These are phyloP conservation scores for Reutealis trisperma DNA, from an alignment of 345 rosid genomes.

Conservation along the genomic window DNA sequence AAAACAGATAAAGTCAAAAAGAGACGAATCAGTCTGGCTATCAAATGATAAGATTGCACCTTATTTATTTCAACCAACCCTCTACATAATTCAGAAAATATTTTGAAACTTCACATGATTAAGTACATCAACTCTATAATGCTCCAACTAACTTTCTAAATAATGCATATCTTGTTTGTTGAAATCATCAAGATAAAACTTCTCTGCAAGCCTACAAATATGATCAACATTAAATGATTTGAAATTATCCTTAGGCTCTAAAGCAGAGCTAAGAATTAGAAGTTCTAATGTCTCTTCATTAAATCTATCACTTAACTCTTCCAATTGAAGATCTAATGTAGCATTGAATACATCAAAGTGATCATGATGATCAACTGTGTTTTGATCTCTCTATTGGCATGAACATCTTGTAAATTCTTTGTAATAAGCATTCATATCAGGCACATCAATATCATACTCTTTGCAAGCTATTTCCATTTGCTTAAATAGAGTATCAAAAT, in stretches of 20 bases:
- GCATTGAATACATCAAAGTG: neutral
- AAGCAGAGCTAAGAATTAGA: too few species aligned
- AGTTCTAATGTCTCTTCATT: too few species aligned
- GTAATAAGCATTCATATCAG: too few species aligned
- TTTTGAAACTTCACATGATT: neutral
- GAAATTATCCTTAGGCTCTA: too few species aligned
- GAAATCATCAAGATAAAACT: too few species aligned
- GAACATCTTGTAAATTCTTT: neutral
- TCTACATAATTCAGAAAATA: neutral
- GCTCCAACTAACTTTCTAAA: neutral
- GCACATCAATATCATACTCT: too few species aligned
- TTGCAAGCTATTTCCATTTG: too few species aligned
- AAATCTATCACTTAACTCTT: too few species aligned
- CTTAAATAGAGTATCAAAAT: too few species aligned
- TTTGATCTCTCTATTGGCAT: neutral
- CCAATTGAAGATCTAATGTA: neutral
- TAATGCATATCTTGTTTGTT: too few species aligned
- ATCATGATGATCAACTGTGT: neutral
- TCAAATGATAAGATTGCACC: neutral
- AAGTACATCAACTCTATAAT: neutral
- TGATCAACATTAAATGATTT: too few species aligned
- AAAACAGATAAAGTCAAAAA: neutral
- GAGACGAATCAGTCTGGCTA: neutral
- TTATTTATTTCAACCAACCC: neutral
- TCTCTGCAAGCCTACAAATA: too few species aligned